Evolutionary conservation across 768 basidiomycete species (phyloP).

Genomic region (Pisolithus sp.): DNA sequence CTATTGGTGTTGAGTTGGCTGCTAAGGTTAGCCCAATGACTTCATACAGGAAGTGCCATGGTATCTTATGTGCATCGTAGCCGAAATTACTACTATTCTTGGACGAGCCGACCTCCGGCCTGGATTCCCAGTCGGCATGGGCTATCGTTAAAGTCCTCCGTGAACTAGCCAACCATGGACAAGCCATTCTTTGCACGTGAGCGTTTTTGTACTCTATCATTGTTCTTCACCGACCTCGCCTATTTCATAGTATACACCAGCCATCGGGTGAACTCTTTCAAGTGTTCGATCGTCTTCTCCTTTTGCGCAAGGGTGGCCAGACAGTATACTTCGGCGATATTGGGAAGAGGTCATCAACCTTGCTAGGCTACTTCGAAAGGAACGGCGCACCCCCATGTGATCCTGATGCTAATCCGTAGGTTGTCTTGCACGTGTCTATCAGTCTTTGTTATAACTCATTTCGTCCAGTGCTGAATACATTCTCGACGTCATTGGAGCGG

Average conservation of each 20-base stretch:
- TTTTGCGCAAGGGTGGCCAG: slow-evolving; percentile 49
- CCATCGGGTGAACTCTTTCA: slow-evolving; percentile 48
- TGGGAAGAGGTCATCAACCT: slow-evolving; percentile 15
- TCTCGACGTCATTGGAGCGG: slow-evolving; percentile 52
- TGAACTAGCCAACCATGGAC: slow-evolving; percentile 48
- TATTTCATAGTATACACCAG: slow-evolving; percentile 14
- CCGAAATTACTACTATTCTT: slow-evolving; percentile 49
- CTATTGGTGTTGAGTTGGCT: slow-evolving; percentile 56
- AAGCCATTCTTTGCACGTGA: slow-evolving; percentile 51
- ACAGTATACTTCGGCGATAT: slow-evolving; percentile 61
- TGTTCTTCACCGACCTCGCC: background rate
- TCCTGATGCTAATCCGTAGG: no score
- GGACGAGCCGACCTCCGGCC: slow-evolving; percentile 55
- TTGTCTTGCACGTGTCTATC: no score
- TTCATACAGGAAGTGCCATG: background rate
- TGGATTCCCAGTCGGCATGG: slow-evolving; percentile 50
- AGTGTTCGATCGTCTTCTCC: slow-evolving; percentile 43
- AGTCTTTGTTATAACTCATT: slow-evolving; percentile 10
- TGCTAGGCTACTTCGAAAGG: slow-evolving; percentile 19
- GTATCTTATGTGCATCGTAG: background rate
- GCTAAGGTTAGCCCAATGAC: slow-evolving; percentile 34
- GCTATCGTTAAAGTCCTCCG: slow-evolving; percentile 42
- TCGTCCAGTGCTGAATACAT: slow-evolving; percentile 38
- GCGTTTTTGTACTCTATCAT: slow-evolving; percentile 9
- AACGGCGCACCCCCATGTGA: background rate